These are phyloP conservation scores for Lichtheimia ramosa DNA, from an alignment of 371 early-diverging fungal genomes.

Conservation along the genomic window DNA sequence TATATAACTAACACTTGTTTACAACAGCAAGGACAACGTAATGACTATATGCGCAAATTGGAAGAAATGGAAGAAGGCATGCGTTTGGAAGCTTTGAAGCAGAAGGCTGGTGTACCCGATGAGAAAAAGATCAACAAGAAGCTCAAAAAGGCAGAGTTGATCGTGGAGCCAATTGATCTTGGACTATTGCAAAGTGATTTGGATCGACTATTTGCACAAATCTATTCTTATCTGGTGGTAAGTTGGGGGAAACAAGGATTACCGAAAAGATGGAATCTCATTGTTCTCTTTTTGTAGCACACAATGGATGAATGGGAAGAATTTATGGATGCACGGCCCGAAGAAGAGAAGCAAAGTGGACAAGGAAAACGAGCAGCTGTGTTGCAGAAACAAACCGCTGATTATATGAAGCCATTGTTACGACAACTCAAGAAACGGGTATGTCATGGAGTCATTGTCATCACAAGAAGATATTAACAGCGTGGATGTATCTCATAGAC, in stretches of 20 bases:
- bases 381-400: constrained; percentile 80
- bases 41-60: constrained; percentile 85
- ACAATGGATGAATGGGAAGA: constrained; percentile 89
- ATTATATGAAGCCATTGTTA: constrained; percentile 91
- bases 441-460: background rate
- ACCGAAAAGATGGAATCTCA: background rate
- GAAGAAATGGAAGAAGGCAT: constrained; percentile 86
- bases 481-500: constrained; percentile 19
- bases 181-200: constrained; percentile 74
- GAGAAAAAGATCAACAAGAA: constrained; percentile 39
- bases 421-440: constrained; percentile 76
- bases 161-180: constrained; percentile 43
- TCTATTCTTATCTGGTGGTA: constrained; percentile 81
- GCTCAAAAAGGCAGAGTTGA: constrained; percentile 35
- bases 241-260: constrained; percentile 14
- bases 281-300: constrained; percentile 38
- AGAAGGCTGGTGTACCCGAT: constrained; percentile 47
- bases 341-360: constrained; percentile 67
- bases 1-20: no score
- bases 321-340: constrained; percentile 76
- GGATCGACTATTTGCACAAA: constrained; percentile 71
- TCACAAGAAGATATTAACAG: background rate
- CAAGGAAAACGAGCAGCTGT: constrained; percentile 82
- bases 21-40: constrained; percentile 73
- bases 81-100: constrained; percentile 72